Base-by-base conservation (phyloP, 192 early-diverging fungal genomes). In the Backusella westeae region DNA sequence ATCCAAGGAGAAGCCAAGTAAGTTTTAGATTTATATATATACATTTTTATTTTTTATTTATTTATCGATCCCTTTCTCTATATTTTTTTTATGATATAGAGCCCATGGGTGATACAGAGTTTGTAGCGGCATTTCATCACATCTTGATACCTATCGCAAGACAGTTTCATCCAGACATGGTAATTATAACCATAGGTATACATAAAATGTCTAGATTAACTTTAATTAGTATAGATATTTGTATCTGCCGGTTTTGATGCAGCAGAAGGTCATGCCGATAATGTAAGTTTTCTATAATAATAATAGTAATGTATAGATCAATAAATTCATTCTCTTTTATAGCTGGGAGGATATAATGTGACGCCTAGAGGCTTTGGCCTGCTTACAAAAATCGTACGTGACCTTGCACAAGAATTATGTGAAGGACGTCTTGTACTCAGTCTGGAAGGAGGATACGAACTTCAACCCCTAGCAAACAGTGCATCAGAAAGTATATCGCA, bases 181-280 rank as follows among this genome's bases (percentile, higher is more conserved):
- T 94, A 14, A 75, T 75, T 49, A 72, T 46, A 75, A 67, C 56
- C 4, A 65, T 34, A 81, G 12, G 29, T 52, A 49, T 63, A 63
- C 23, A 63, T 29, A 26, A 10, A 63, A 63, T 63, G 29, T 63
- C 3, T 63, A 26, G 21, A 29, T 63, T 63, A 63, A 63, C 10
- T 63, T 63, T 63, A 63, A 59, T 35, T 72, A 17, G n/a, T 72
- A 23, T 23, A 80, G 75, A 73, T 82, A 29, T 78, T 86, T 66
- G 91, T 94, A 21, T 91, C 91, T 23, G 89, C 92, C 29, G 93
- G 93, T 8, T 94, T 93, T 76, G 93, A 94, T 82, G 92, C 92
- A 35, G 91, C 91, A 15, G 81, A 86, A 69, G 89, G 87, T 14
- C 92, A 94, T 63, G 85, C 87, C 15, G 78, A 83, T 39, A 85